Evolutionary conservation across 495 filamentous ascomycete species (phyloP), one percentile per base, ranked within the genome.

Genomic region (Podospora sp.): DNA sequence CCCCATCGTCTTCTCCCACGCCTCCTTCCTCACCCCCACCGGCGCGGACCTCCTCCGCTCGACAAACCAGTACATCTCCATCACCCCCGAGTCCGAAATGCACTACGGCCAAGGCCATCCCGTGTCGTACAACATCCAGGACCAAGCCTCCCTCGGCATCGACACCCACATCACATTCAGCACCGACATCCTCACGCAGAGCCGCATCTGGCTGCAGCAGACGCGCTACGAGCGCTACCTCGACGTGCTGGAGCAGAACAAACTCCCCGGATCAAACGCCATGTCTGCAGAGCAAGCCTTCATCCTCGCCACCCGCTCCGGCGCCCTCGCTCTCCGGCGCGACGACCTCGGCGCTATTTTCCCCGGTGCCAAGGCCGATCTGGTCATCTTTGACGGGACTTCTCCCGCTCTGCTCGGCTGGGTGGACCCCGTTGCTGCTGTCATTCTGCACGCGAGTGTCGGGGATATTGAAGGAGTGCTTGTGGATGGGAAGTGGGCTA

Each of bases 241-340:
- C 29, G 58, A 79, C 22, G 77, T 79, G 1, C 63, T 84, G 63
- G 63, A 75, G 8, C 55, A 61, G 8, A 79, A 78, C 71, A 62
- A 79, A 33, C 72, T 84, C 1, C 79, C 81, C 0, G 64, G 56
- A 0, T 75, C 70, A 46, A 82, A 79, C 68, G 76, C 77, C 49
- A 75, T 86, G 77, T 76, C 75, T 26, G 83, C 77, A n/a, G 74
- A 82, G 61, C 80, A 86, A 63, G 83, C 82, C 8, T 85, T 86
- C 74, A 68, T 84, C 16, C 73, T 86, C 21, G 82, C 79, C 6
- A 86, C 83, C 4, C 76, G 81, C 1, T 69, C 80, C 49, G 83
- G 83, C 58, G 83, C 69, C 8, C 77, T 78, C 12, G 81, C 83
- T 0, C 72, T 85, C 18, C 66, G 78, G 7, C 70, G 81, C 0